Evolutionary conservation across 257 asterid genomes (phyloP).

Genomic region (Rehmannia glutinosa): DNA sequence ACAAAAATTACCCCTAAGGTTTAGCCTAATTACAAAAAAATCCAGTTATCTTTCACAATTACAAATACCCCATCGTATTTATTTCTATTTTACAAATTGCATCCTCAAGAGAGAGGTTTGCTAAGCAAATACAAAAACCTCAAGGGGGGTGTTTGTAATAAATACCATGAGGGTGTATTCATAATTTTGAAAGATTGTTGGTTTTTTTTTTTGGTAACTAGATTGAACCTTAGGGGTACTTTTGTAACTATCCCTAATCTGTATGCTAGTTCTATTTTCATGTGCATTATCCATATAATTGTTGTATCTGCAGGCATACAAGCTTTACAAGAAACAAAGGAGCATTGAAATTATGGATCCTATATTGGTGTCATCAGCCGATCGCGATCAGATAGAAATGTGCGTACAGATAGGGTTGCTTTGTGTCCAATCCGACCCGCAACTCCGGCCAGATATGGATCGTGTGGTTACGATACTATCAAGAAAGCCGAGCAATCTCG

Average conservation of each 20-base stretch:
- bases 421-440: conserved; percentile 75
- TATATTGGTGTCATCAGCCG: conserved; percentile 44
- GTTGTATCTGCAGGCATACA: conserved; percentile 54
- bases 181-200: too few relatives aligned
- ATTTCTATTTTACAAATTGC: too few relatives aligned
- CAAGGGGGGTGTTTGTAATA: too few relatives aligned
- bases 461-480: conserved; percentile 69
- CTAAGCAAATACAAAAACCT: too few relatives aligned
- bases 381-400: conserved; percentile 42
- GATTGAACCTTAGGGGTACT: neutral
- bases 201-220: neutral
- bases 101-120: too few relatives aligned
- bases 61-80: too few relatives aligned
- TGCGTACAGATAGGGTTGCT: conserved; percentile 66
- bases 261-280: too few relatives aligned
- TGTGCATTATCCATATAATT: too few relatives aligned
- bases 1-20: too few relatives aligned
- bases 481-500: conserved; percentile 60
- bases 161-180: too few relatives aligned
- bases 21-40: too few relatives aligned
- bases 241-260: neutral
- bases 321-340: conserved; percentile 69
- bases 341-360: conserved; percentile 69
- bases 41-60: too few relatives aligned
- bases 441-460: conserved; percentile 71